These are phyloP conservation scores for Cyclospora cayetanensis DNA, from an alignment of 169 alveolate genomes.

Conservation along the genomic window DNA sequence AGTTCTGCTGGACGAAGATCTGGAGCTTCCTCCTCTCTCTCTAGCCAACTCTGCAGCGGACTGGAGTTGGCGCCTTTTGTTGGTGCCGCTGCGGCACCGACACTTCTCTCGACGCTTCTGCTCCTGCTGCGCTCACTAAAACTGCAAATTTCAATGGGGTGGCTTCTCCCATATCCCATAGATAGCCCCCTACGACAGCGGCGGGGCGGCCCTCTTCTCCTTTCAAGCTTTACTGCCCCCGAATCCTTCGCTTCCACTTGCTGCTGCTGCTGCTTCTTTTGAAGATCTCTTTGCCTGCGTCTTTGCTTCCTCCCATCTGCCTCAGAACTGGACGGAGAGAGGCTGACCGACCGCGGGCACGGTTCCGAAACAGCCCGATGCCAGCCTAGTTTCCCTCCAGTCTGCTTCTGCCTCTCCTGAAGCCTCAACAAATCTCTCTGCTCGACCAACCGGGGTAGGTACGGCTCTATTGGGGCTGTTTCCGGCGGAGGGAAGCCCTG, in stretches of 20 bases:
- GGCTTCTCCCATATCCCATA: no score
- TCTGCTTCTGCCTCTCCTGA: not conserved
- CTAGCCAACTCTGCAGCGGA: not conserved
- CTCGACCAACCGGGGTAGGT: not conserved
- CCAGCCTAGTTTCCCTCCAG: not conserved
- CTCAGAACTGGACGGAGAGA: no score
- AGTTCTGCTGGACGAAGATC: not conserved
- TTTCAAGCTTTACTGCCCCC: not conserved
- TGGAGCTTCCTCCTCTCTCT: not conserved
- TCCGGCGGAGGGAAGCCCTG: conserved; percentile 4
- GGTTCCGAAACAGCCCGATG: no score
- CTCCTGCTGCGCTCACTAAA: not conserved
- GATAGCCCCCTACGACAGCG: not conserved
- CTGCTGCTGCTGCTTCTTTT: not conserved
- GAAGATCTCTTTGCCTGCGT: not conserved
- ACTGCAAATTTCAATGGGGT: no score
- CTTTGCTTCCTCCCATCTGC: no score
- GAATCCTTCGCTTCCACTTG: not conserved
- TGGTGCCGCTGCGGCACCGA: no score
- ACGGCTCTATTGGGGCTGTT: not conserved
- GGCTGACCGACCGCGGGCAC: no score
- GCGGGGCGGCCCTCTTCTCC: not conserved
- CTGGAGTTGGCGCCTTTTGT: no score
- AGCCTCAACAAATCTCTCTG: not conserved
- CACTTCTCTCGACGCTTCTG: not conserved